A percentile compares a stretch with the other conserved stretches of the same genome.
phyloP scores from a whole-genome alignment of 2,329 filamentous ascomycete species.

The Sporothrix globosa region DNA sequence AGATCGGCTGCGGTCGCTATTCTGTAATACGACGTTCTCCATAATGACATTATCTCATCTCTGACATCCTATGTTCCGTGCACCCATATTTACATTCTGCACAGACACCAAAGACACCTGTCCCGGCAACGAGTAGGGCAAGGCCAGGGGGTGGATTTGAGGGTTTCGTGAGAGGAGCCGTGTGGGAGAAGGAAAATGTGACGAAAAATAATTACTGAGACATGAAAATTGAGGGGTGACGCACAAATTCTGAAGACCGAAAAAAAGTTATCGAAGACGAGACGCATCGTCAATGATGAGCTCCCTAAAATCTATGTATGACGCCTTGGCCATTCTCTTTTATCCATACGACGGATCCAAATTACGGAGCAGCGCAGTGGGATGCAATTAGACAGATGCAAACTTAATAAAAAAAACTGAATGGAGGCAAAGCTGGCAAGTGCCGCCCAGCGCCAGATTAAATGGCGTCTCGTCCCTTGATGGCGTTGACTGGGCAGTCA shows the following conservation, averaged over 20 bases:
- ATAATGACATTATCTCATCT: background rate
- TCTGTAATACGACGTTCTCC: background rate
- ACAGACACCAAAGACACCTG: slow-evolving; percentile 24
- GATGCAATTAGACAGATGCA: slow-evolving; percentile 28
- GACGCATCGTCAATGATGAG: background rate
- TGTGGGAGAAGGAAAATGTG: background rate
- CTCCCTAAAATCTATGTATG: no score
- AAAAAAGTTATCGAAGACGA: background rate
- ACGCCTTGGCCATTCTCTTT: background rate
- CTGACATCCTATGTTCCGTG: background rate
- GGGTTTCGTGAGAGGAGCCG: slow-evolving; percentile 27
- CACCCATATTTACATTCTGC: slow-evolving; percentile 9
- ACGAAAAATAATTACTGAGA: background rate
- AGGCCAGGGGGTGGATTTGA: slow-evolving; percentile 32
- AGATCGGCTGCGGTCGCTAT: background rate
- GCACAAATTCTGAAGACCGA: background rate
- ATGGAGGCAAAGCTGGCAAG: background rate
- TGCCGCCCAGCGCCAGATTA: slow-evolving; percentile 15
- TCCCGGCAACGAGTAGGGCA: slow-evolving; percentile 30
- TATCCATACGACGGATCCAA: slow-evolving; percentile 2
- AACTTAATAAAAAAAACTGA: background rate
- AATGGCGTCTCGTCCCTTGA: slow-evolving; percentile 21
- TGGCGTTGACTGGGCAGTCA: no score
- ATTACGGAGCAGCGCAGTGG: slow-evolving; percentile 15
- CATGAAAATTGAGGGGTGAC: slow-evolving; percentile 27